These are phyloP conservation scores for Verticillium nonalfalfae DNA, from an alignment of 2,329 filamentous ascomycete genomes.

Conservation along the genomic window DNA sequence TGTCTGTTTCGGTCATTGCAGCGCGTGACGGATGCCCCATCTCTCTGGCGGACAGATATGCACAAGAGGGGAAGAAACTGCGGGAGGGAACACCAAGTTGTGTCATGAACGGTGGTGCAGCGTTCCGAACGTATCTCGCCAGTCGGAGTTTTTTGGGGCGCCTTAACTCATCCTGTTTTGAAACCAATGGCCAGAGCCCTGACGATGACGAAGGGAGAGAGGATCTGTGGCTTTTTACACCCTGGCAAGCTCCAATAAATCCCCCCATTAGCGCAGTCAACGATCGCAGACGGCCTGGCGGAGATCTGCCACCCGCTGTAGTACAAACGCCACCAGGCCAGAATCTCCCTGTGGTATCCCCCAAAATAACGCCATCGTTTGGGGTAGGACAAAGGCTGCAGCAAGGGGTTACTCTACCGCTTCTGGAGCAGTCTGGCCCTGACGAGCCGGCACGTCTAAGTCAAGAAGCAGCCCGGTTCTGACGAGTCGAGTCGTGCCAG, in stretches of 20 bases:
- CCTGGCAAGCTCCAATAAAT: neutral
- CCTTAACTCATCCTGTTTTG: neutral
- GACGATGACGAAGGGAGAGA: neutral
- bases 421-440: neutral
- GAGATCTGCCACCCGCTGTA: neutral
- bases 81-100: too few relatives aligned
- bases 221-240: neutral
- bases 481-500: neutral
- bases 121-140: neutral
- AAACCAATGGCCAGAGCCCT: neutral
- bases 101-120: neutral
- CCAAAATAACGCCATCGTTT: neutral
- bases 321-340: neutral
- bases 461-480: neutral
- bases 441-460: neutral
- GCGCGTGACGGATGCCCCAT: neutral
- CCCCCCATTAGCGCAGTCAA: neutral
- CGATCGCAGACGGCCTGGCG: neutral
- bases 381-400: neutral
- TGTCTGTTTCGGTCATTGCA: neutral
- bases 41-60: too few relatives aligned
- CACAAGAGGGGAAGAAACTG: too few relatives aligned
- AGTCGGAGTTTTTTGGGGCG: neutral
- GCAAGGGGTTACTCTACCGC: neutral
- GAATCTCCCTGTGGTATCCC: neutral